Conservation (phyloP, 164 flowering plant genomes). For the Nymphaea colorata region DNA sequence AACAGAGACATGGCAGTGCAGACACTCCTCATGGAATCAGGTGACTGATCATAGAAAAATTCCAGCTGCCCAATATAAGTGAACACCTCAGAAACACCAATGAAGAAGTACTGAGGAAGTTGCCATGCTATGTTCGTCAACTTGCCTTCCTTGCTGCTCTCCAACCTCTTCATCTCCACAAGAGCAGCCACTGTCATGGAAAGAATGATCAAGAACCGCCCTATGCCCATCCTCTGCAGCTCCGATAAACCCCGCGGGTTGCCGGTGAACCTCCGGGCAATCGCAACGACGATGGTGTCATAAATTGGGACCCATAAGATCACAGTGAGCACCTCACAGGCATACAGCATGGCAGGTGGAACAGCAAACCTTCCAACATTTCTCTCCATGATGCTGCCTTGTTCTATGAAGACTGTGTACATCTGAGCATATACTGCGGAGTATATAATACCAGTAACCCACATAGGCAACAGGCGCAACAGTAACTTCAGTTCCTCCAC, state of each 20-base stretch:
- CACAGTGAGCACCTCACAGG: constrained; percentile 5
- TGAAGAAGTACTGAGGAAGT: constrained; percentile 40
- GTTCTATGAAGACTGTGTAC: constrained; percentile 10
- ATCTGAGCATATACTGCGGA: constrained; percentile 11
- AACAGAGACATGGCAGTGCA: constrained; percentile 39
- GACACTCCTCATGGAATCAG: constrained; percentile 45
- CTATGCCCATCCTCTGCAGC: constrained; percentile 11
- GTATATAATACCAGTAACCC: constrained; percentile 13
- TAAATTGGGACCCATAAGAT: constrained; percentile 4
- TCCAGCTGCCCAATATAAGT: constrained; percentile 41
- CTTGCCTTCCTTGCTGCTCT: not conserved
- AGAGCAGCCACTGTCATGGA: constrained; percentile 9
- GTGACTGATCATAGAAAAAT: constrained; percentile 50
- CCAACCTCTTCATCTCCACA: constrained; percentile 6
- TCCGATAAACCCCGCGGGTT: constrained; percentile 6
- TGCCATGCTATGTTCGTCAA: constrained; percentile 39
- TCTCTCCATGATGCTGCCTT: constrained; percentile 6
- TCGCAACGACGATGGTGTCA: not conserved
- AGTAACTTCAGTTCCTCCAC: constrained; percentile 63
- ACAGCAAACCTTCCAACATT: constrained; percentile 3
- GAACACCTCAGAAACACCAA: constrained; percentile 43
- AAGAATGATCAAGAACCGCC: constrained; percentile 3
- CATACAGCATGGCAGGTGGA: constrained; percentile 7
- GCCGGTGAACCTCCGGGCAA: constrained; percentile 1
- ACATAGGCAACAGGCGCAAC: constrained; percentile 10